Conservation (phyloP, 805 yeast genomes). For the Wilhelminamyces savonicus region DNA sequence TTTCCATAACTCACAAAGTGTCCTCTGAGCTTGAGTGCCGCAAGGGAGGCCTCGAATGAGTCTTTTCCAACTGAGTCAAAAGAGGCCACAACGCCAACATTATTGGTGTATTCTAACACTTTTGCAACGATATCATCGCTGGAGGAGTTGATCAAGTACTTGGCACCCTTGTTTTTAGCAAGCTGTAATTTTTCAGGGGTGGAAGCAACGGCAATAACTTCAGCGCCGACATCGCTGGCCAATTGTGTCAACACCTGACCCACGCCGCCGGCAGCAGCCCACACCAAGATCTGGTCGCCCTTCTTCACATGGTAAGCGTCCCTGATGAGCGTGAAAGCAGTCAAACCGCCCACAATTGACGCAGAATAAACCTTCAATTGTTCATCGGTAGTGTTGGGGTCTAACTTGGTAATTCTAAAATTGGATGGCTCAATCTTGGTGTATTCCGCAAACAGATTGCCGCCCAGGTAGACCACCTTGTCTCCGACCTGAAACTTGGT, state of each 20-base stretch:
- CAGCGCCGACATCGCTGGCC: conserved; percentile 59
- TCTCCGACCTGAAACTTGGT: conserved; percentile 59
- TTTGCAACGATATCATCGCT: conserved; percentile 50
- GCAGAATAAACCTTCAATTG: conserved; percentile 54
- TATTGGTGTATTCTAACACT: conserved; percentile 55
- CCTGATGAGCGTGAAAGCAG: conserved; percentile 65
- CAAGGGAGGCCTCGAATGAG: conserved; percentile 60
- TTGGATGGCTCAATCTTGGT: conserved; percentile 28
- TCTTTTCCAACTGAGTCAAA: conserved; percentile 78
- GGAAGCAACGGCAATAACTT: conserved; percentile 81
- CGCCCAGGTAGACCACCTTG: conserved; percentile 51
- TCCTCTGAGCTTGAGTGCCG: conserved; percentile 63
- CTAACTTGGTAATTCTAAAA: conserved; percentile 23
- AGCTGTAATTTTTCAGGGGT: conserved; percentile 60
- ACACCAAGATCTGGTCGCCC: conserved; percentile 69
- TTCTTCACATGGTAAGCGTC: conserved; percentile 62
- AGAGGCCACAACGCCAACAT: conserved; percentile 61
- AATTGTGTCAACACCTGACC: conserved; percentile 71
- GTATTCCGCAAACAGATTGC: conserved; percentile 66
- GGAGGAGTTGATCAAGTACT: conserved; percentile 50
- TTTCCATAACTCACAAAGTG: conserved; percentile 75
- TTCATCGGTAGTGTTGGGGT: conserved; percentile 41
- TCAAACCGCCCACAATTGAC: conserved; percentile 63
- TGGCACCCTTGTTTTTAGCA: conserved; percentile 74
- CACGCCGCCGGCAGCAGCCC: conserved; percentile 97